Conservation (phyloP, 306 rosid species). For the Begonia loranthoides region DNA sequence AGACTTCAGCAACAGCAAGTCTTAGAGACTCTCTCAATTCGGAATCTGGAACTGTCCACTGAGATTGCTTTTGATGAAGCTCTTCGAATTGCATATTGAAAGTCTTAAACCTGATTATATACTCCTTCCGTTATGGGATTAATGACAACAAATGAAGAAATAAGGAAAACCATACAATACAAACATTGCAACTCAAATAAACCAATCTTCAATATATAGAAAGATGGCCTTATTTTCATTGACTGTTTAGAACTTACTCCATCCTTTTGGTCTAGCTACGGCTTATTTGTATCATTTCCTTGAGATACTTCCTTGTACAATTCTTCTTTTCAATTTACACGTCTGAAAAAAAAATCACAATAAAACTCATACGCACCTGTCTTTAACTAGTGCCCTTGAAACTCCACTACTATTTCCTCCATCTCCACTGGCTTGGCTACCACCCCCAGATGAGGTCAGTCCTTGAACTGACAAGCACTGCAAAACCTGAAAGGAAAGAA, state of each 20-base stretch:
- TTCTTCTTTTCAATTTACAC: too few relatives aligned
- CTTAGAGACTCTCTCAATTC: constrained; percentile 92
- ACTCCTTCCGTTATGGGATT: constrained; percentile 7
- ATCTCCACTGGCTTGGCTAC: constrained; percentile 48
- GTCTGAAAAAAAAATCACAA: too few relatives aligned
- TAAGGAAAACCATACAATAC: not conserved
- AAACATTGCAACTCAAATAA: too few relatives aligned
- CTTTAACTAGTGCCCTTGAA: constrained; percentile 89
- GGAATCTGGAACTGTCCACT: constrained; percentile 88
- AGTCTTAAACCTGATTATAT: constrained; percentile 51
- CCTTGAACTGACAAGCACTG: constrained; percentile 78
- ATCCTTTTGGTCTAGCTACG: too few relatives aligned
- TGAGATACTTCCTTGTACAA: too few relatives aligned
- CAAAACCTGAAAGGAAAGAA: constrained; percentile 45
- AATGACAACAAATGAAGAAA: not conserved
- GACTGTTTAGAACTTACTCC: too few relatives aligned
- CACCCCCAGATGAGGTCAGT: constrained; percentile 74
- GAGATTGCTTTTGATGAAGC: constrained; percentile 92
- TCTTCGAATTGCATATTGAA: constrained; percentile 87
- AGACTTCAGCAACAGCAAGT: constrained; percentile 90
- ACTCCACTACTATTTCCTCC: constrained; percentile 78
- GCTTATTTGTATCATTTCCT: too few relatives aligned
- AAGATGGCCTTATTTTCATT: too few relatives aligned
- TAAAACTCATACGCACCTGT: constrained; percentile 26
- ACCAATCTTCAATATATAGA: too few relatives aligned